Base-by-base conservation (phyloP, 352 stramenopile genomes). In the Pythium dissimile region DNA sequence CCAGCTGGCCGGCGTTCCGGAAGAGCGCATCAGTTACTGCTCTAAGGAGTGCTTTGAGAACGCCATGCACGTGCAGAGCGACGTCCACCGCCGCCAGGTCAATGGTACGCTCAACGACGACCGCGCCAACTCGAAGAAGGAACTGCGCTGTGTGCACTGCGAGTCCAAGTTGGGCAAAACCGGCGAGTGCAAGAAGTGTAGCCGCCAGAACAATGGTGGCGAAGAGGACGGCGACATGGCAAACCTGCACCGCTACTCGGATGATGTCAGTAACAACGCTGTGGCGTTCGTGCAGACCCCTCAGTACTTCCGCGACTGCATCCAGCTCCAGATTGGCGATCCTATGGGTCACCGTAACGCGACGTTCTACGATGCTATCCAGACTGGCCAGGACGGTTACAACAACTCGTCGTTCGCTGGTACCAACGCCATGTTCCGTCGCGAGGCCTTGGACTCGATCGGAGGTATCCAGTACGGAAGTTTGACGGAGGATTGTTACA, bases 401-500 rank as follows among this genome's bases (percentile, higher is more conserved):
- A 60, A 78, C n/a, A 73, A 61, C 32, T 62, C 70, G 5, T 73
- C 70, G 28, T 78, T 78, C 44, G 70, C 70, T n/a, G 73, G 73
- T 34, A 83, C 73, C 26, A 79, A 79, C 53, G 73, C 73, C 0
- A 79, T 78, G 39, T 81, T 83, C 66, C 70, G 69, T 56, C 69
- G 73, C 27, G 64, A 80, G 44, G 73, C 73, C 16, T 44, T 83
- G 11, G 69, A 80, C 45, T 75, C 67, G 34, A 77, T 82, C 28
- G 73, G 66, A 18, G 73, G 73, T 15, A 81, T 84, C 44, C 69
- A 76, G 55, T 76, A 75, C 55, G 73, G 73, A 18, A 74, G 55
- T 66, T 51, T 81, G 55, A 84, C 73, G 15, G 73, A 84, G 64
- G 73, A 84, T 71, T 73, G 63, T 58, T 78, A 69, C 58, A 78